A percentile compares a stretch with the other conserved stretches of the same genome.
Conservation (phyloP, 345 rosid species). For the Luvunga scandens region DNA sequence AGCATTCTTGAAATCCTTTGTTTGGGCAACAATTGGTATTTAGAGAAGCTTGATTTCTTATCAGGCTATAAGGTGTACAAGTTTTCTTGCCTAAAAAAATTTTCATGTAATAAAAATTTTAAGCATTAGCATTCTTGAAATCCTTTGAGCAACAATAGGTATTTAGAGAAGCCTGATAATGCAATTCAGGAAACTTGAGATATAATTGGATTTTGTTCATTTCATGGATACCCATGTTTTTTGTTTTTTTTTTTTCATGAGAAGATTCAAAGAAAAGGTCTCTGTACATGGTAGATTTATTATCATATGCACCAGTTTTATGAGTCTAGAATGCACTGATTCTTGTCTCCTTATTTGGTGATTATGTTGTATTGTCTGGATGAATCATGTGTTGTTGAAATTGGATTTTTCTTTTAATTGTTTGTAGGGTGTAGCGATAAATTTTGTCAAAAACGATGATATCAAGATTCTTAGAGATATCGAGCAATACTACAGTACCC, state of each 20-base stretch:
- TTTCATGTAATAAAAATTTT: neutral
- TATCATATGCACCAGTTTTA: neutral
- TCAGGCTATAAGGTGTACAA: neutral
- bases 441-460: slow-evolving; percentile 83
- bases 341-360: neutral
- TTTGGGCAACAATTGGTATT: neutral
- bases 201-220: neutral
- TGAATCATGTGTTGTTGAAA: neutral
- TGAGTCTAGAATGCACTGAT: neutral
- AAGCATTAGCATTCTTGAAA: neutral
- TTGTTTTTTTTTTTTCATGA: neutral
- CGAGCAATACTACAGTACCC: slow-evolving; percentile 91
- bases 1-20: neutral
- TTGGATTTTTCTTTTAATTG: neutral
- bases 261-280: neutral
- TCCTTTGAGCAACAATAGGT: neutral
- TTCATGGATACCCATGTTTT: neutral
- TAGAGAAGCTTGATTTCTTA: neutral
- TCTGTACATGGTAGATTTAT: neutral
- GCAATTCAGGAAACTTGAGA: neutral
- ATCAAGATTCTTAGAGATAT: slow-evolving; percentile 87
- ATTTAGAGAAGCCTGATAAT: neutral
- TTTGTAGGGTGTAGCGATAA: slow-evolving; percentile 84
- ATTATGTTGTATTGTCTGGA: neutral
- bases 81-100: neutral